phyloP scores from a whole-genome alignment of 306 rosid species.

The Arachis hypogaea region DNA sequence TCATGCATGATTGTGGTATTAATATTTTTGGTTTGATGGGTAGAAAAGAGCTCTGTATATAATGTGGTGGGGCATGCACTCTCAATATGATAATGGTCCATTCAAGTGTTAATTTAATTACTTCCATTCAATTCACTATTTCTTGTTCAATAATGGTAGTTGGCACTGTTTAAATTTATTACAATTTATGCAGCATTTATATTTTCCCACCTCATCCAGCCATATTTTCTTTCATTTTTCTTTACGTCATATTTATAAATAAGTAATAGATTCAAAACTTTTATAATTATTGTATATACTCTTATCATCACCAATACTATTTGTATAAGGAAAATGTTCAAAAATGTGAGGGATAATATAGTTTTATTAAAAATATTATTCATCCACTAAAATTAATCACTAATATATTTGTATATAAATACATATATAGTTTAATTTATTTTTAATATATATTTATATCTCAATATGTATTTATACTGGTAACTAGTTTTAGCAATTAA shows the following conservation, averaged over 20 bases:
- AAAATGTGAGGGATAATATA: no score
- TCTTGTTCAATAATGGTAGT: conserved; percentile 13
- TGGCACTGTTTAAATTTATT: conserved; percentile 21
- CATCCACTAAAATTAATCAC: no score
- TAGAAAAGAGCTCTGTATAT: conserved; percentile 22
- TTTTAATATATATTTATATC: no score
- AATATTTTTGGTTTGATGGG: conserved; percentile 17
- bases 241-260: not conserved
- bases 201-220: not conserved
- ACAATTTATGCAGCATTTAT: conserved; percentile 19
- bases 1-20: conserved; percentile 5
- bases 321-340: no score
- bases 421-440: no score
- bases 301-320: no score
- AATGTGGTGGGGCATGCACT: conserved; percentile 8
- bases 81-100: conserved; percentile 4
- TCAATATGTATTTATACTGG: no score
- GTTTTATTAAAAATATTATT: no score
- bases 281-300: conserved; percentile 1
- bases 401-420: no score
- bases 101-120: conserved; percentile 14
- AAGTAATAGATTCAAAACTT: not conserved
- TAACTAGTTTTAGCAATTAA: no score
- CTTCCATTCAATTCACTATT: conserved; percentile 17
- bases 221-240: not conserved